Evolutionary conservation across 306 rosid genomes (phyloP).

Genomic region (Pyrus pyrifolia): DNA sequence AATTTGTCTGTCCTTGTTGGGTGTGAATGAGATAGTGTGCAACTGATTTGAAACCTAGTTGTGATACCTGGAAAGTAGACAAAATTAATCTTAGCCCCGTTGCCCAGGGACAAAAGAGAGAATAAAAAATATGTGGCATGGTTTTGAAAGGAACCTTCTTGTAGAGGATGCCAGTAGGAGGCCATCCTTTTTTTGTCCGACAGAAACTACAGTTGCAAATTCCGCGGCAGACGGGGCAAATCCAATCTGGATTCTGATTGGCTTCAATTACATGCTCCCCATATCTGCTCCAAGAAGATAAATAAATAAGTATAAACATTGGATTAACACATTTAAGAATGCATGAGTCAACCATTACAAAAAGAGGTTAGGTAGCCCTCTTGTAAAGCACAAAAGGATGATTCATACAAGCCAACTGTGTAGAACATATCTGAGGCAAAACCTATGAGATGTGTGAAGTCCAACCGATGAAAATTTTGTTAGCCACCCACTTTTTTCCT

Average conservation of each 20-base stretch:
- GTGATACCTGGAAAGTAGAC: conserved; percentile 39
- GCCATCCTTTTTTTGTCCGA: conserved; percentile 86
- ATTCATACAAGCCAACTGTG: not conserved
- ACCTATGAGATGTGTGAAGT: not conserved
- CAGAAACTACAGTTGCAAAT: conserved; percentile 97
- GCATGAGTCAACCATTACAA: not conserved
- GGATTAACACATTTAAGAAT: not conserved
- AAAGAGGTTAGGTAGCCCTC: not conserved
- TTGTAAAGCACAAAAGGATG: not conserved
- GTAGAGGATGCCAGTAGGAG: conserved; percentile 72
- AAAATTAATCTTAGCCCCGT: conserved; percentile 21
- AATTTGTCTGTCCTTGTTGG: conserved; percentile 30
- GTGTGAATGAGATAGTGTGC: conserved; percentile 94
- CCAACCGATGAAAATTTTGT: not conserved
- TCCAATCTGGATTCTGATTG: conserved; percentile 57
- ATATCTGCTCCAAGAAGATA: conserved; percentile 39
- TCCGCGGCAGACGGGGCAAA: conserved; percentile 88
- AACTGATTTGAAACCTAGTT: conserved; percentile 78
- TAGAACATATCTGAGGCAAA: not conserved
- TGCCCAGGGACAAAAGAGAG: not conserved
- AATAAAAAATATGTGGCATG: not conserved
- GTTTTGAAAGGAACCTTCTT: conserved; percentile 53
- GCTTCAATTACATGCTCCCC: conserved; percentile 97
- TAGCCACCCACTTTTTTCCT: not conserved
- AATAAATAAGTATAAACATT: not conserved